Evolutionary conservation across 2,329 filamentous ascomycete species (phyloP).

Genomic region (Xenosphaeropsis pyriputrescens): DNA sequence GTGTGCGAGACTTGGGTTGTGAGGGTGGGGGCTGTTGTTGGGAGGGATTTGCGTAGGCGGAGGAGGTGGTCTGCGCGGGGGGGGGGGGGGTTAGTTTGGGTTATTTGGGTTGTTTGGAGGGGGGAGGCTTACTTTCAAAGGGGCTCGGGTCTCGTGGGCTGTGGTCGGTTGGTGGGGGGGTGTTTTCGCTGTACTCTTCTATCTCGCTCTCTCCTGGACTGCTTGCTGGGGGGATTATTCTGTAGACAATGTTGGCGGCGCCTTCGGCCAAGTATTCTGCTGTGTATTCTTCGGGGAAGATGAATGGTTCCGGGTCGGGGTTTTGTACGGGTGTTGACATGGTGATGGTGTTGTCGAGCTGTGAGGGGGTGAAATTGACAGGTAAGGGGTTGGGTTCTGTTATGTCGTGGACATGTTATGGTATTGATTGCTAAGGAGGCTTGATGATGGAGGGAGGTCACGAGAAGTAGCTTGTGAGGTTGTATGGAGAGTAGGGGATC

Average conservation of each 20-base stretch:
- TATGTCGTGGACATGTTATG: too few species aligned
- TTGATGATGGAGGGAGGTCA: too few species aligned
- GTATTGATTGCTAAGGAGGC: too few species aligned
- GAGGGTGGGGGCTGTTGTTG: constrained; percentile 28
- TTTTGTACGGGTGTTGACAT: too few species aligned
- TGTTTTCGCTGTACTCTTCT: constrained; percentile 19
- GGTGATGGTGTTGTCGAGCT: too few species aligned
- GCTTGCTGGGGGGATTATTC: constrained; percentile 26
- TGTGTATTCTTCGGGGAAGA: neutral
- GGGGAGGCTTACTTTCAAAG: constrained; percentile 4
- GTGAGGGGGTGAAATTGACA: too few species aligned
- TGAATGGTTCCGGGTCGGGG: too few species aligned
- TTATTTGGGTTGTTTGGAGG: neutral
- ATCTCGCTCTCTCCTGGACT: constrained; percentile 12
- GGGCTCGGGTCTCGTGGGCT: constrained; percentile 1
- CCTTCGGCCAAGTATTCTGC: constrained; percentile 45
- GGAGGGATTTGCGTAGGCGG: constrained; percentile 43
- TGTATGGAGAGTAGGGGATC: too few species aligned
- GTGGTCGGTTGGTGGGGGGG: constrained; percentile 11
- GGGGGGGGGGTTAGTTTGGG: too few species aligned
- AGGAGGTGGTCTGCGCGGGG: constrained; percentile 31
- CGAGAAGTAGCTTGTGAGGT: too few species aligned
- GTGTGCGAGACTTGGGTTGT: constrained; percentile 24
- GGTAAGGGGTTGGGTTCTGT: too few species aligned
- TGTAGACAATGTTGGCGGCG: constrained; percentile 64